Evolutionary conservation across 768 basidiomycete species (phyloP), one percentile per base, ranked within the genome.

Genomic region (Boletus subparvulus): DNA sequence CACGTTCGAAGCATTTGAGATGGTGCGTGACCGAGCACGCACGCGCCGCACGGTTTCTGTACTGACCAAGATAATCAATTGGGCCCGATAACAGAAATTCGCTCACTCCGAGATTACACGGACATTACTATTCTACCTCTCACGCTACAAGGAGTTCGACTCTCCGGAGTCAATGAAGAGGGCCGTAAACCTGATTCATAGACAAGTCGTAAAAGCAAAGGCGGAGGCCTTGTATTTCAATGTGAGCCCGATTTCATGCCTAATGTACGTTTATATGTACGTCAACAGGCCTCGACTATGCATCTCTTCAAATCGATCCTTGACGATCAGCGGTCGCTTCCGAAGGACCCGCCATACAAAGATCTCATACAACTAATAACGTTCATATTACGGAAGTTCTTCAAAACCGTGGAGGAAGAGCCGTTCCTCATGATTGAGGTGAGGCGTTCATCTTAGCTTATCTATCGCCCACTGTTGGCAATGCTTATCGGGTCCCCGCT

Each of bases 161-260:
- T 67, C 71, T 30, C 74, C 88, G 0, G 92, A 98, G 64, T 81
- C 88, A 68, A 89, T 98, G 86, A 92, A 90, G 70, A 83, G 94
- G 46, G 88, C 93, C 39, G 94, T 98, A 35, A 83, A 82, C 61
- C 75, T 99, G 62, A 80, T 99, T 63, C 92, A 98, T 69, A 84
- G 97, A 14, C 92, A 96, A 61, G 94, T 88, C 44, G 84, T 99
- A 58, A 87, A 83, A 64, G 87, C 88, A 16, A 94, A 97, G 70
- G 92, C 94, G 1, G 97, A 98, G 69, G 96, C 89, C 0, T 74
- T 99, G 10, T 98, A 93, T 73, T 99, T 96, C 83, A 92, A 95
- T 75, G 96, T 94, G 57, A 52, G 82, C 71, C 47, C 33, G 10
- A 19, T 30, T 41, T 48, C 47, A 41, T 24, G 16, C 49, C 39